phyloP scores from a whole-genome alignment of 1,284 basidiomycete genomes.

The Hemileia vastatrix region DNA sequence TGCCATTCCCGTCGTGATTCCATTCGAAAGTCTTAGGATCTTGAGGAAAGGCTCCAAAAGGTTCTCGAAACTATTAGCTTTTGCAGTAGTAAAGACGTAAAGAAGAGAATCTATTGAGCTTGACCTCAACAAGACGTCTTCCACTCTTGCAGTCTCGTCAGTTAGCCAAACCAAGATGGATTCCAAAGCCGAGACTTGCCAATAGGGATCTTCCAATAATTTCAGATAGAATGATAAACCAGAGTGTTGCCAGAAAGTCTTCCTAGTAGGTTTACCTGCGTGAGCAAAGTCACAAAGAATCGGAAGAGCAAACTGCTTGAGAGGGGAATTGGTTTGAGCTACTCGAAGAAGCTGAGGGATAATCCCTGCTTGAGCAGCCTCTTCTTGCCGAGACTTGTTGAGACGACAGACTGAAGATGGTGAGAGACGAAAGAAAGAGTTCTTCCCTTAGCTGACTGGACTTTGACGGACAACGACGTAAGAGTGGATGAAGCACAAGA shows the following conservation, averaged over 20 bases:
- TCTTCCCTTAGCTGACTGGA: too few relatives aligned
- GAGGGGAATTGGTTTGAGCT: slow-evolving; percentile 31
- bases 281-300: slow-evolving; percentile 39
- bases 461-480: too few relatives aligned
- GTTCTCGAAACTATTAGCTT: slow-evolving; percentile 36
- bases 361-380: slow-evolving; percentile 36
- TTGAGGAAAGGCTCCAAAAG: slow-evolving; percentile 36
- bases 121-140: slow-evolving; percentile 30
- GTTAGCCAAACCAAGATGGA: slow-evolving; percentile 37
- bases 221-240: too few relatives aligned
- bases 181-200: slow-evolving; percentile 37
- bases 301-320: slow-evolving; percentile 37
- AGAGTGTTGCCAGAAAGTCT: slow-evolving; percentile 37
- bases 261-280: slow-evolving; percentile 35
- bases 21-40: slow-evolving; percentile 31
- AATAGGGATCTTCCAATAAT: slow-evolving; percentile 36
- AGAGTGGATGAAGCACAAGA: neutral
- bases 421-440: neutral
- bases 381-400: slow-evolving; percentile 38
- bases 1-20: slow-evolving; percentile 31
- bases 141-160: slow-evolving; percentile 35
- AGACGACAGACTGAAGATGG: slow-evolving; percentile 29
- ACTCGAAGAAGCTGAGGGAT: slow-evolving; percentile 37
- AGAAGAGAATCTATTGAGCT: slow-evolving; percentile 31
- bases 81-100: slow-evolving; percentile 31